Percentiles rank a stretch among this genome's conserved stretches.
phyloP scores from a whole-genome alignment of 2,329 filamentous ascomycete genomes.

The Arachnopeziza araneosa region DNA sequence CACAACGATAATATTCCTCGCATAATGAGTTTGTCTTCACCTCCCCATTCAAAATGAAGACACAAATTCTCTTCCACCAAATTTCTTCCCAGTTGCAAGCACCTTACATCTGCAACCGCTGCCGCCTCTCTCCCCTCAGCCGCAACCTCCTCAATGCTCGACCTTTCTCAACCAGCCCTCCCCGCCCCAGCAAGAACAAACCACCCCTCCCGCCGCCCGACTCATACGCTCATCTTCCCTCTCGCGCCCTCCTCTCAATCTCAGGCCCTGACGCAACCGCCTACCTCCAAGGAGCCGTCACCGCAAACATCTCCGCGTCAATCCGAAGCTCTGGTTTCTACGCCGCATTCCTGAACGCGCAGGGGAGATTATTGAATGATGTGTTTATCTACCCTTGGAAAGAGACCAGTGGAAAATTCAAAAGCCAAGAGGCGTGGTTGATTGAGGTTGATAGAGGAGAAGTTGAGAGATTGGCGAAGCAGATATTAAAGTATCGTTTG shows the following conservation, averaged over 20 bases:
- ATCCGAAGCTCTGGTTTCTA: conserved; percentile 53
- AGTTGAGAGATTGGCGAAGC: conserved; percentile 56
- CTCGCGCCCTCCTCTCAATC: conserved; percentile 73
- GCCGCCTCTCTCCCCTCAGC: neutral
- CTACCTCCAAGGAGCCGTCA: conserved; percentile 85
- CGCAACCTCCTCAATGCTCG: neutral
- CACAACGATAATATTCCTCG: neutral
- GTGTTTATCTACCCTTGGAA: conserved; percentile 72
- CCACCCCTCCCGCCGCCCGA: conserved; percentile 31
- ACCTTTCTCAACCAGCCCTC: neutral
- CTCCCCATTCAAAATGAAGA: neutral
- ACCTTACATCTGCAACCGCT: neutral
- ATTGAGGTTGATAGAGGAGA: conserved; percentile 76
- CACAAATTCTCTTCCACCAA: neutral
- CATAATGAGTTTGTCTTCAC: neutral
- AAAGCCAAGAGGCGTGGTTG: conserved; percentile 47
- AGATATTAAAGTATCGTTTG: conserved; percentile 81
- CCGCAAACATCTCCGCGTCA: conserved; percentile 55
- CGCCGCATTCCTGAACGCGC: conserved; percentile 78
- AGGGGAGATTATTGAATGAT: conserved; percentile 80
- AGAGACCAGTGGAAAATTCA: neutral
- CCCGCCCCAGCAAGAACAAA: neutral
- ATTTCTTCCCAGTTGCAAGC: neutral
- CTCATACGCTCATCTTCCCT: conserved; percentile 54
- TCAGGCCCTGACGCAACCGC: conserved; percentile 73